Percentiles rank a stretch among this genome's conserved stretches.
Conservation (phyloP, 352 stramenopile species). For the Phytophthora foliorum region DNA sequence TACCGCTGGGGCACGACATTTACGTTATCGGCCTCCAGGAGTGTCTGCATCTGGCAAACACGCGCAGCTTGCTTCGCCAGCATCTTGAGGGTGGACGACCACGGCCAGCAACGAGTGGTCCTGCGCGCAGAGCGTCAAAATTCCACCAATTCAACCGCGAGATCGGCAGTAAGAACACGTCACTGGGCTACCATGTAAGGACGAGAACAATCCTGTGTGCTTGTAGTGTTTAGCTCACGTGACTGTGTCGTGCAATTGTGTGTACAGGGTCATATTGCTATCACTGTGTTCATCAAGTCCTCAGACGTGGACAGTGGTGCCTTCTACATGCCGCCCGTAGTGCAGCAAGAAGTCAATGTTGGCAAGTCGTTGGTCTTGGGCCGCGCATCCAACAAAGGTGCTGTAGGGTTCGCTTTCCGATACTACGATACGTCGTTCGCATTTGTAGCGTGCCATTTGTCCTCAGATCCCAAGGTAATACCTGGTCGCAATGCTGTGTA, state of each 20-base stretch:
- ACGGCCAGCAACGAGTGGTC: conserved; percentile 31
- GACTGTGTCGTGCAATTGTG: neutral
- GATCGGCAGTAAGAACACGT: conserved; percentile 85
- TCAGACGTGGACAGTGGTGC: conserved; percentile 73
- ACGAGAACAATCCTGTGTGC: neutral
- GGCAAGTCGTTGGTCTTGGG: conserved; percentile 83
- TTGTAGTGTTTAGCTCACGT: neutral
- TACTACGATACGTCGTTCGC: conserved; percentile 90
- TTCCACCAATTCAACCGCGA: conserved; percentile 77
- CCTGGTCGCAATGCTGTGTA: neutral
- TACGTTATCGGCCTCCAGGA: conserved; percentile 92
- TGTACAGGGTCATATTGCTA: conserved; percentile 81
- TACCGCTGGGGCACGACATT: conserved; percentile 81
- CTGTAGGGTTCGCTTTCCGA: conserved; percentile 89
- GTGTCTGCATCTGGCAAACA: conserved; percentile 81
- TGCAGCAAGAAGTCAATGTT: conserved; percentile 78
- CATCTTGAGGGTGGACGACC: conserved; percentile 69
- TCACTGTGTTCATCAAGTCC: conserved; percentile 83
- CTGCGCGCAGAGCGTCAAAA: conserved; percentile 26
- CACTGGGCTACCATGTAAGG: conserved; percentile 79
- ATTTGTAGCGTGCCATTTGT: conserved; percentile 90
- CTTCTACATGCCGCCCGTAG: conserved; percentile 85
- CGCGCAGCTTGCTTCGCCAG: conserved; percentile 63
- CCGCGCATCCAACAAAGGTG: conserved; percentile 91
- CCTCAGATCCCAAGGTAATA: conserved; percentile 84